Conservation (phyloP, 1,284 basidiomycete genomes). For the Cutaneotrichosporon dermatis region DNA sequence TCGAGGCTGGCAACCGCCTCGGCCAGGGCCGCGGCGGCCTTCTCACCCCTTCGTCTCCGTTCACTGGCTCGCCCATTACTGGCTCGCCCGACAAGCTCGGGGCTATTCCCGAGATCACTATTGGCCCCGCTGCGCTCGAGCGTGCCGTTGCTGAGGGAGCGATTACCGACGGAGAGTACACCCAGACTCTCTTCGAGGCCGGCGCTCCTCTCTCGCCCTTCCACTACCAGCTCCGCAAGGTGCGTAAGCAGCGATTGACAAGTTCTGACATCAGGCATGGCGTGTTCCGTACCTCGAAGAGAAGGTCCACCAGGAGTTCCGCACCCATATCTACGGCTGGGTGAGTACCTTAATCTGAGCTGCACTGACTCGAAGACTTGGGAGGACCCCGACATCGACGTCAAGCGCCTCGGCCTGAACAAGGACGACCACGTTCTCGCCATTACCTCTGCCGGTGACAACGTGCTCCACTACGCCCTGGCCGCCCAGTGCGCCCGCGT, state of each 20-base stretch:
- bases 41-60: constrained; percentile 52
- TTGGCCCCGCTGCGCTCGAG: constrained; percentile 42
- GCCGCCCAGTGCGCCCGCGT: constrained; percentile 61
- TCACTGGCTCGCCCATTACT: constrained; percentile 37
- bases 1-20: constrained; percentile 65
- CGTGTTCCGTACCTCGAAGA: constrained; percentile 73
- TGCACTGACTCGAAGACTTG: constrained; percentile 55
- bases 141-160: constrained; percentile 13
- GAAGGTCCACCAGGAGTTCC: constrained; percentile 68
- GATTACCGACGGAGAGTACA: constrained; percentile 8
- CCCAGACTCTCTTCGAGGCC: constrained; percentile 53
- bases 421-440: constrained; percentile 66
- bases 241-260: constrained; percentile 30
- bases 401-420: constrained; percentile 62
- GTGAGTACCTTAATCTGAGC: constrained; percentile 16
- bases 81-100: constrained; percentile 43
- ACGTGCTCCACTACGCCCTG: constrained; percentile 75
- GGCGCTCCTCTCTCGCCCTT: constrained; percentile 64
- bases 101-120: constrained; percentile 46
- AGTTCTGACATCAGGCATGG: constrained; percentile 54
- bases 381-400: constrained; percentile 77
- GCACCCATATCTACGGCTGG: constrained; percentile 66
- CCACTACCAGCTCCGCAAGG: constrained; percentile 66
- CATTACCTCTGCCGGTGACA: constrained; percentile 76
- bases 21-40: constrained; percentile 50